Evolutionary conservation across 345 rosid genomes (phyloP).

Genomic region (Salix exigua): DNA sequence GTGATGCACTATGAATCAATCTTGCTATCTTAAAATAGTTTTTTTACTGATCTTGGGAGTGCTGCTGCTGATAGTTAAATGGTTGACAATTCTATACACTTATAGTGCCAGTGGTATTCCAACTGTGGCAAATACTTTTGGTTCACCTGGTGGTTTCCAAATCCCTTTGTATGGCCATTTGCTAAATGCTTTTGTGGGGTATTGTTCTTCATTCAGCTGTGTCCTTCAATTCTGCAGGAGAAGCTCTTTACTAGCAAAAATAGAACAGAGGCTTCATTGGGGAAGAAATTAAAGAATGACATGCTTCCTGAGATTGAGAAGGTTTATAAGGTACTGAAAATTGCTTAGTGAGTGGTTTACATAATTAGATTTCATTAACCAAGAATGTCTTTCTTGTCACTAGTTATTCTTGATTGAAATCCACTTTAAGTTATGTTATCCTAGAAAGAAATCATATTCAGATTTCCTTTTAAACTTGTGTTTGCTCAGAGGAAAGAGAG

Average conservation of each 20-base stretch:
- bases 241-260: conserved; percentile 79
- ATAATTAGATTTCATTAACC: background rate
- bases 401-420: background rate
- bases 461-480: conserved; percentile 4
- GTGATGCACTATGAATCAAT: background rate
- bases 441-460: background rate
- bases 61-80: background rate
- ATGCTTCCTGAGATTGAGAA: conserved; percentile 97
- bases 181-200: background rate
- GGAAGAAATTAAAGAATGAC: conserved; percentile 82
- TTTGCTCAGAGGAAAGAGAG: conserved; percentile 69
- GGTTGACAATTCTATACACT: background rate
- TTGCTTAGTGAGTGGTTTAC: conserved; percentile 6
- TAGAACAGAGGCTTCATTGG: conserved; percentile 81
- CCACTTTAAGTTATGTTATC: conserved; percentile 8
- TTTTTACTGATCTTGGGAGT: background rate
- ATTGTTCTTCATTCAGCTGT: conserved; percentile 1
- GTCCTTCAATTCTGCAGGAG: conserved; percentile 51
- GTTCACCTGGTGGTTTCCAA: background rate
- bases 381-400: conserved; percentile 5
- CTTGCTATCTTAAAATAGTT: background rate
- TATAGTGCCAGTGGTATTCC: background rate
- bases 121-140: background rate
- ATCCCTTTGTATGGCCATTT: background rate
- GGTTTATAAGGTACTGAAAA: conserved; percentile 76